A percentile compares a stretch with the other conserved stretches of the same genome.
Evolutionary conservation across 2,329 filamentous ascomycete genomes (phyloP).

Genomic region (Paecilomyces sp.): DNA sequence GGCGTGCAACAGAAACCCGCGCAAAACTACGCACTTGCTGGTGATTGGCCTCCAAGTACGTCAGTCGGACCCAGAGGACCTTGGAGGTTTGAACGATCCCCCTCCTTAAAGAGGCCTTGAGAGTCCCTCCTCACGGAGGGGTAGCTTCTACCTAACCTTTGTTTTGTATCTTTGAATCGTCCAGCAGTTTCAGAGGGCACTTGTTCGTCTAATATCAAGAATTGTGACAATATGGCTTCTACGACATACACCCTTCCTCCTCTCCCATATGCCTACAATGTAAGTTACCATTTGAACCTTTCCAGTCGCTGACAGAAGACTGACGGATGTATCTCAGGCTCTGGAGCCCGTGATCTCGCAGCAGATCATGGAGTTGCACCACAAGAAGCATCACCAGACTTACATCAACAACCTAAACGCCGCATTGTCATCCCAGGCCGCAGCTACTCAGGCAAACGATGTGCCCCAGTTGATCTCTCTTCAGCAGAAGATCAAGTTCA

Average conservation of each 20-base stretch:
- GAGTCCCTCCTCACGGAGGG: not conserved
- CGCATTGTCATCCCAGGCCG: conserved; percentile 58
- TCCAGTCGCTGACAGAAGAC: conserved; percentile 44
- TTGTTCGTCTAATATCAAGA: not conserved
- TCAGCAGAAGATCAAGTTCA: conserved; percentile 72
- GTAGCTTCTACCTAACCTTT: not conserved
- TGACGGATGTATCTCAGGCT: conserved; percentile 64
- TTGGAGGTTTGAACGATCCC: not conserved
- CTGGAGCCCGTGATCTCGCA: conserved; percentile 74
- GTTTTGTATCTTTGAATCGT: not conserved
- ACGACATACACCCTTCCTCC: conserved; percentile 53
- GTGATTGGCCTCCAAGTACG: not conserved
- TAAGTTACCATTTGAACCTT: conserved; percentile 32
- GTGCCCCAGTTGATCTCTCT: conserved; percentile 59
- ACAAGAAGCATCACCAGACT: conserved; percentile 88
- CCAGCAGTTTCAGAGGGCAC: not conserved
- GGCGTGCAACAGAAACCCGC: not conserved
- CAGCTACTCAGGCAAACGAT: conserved; percentile 51
- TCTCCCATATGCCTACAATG: conserved; percentile 64
- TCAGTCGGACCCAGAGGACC: not conserved
- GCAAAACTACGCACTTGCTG: not conserved
- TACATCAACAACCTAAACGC: conserved; percentile 86
- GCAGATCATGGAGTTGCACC: conserved; percentile 92
- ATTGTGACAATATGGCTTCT: conserved; percentile 14
- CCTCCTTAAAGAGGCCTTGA: not conserved